Evolutionary conservation across 2,329 filamentous ascomycete species (phyloP).

Genomic region (Colletotrichum abscissum): DNA sequence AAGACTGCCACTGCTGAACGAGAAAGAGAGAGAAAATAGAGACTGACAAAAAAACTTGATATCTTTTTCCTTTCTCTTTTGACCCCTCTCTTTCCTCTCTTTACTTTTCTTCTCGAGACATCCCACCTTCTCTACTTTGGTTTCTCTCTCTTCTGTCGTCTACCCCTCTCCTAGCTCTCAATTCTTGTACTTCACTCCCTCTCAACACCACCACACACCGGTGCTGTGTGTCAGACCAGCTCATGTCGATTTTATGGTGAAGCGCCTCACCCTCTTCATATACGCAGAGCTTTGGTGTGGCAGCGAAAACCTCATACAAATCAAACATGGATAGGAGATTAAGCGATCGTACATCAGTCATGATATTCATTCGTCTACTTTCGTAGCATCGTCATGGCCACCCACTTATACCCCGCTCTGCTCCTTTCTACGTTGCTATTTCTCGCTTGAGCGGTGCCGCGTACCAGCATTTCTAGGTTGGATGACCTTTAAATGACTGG

Average conservation of each 20-base stretch:
- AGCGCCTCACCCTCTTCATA: neutral
- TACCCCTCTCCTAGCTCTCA: neutral
- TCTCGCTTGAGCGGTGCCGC: neutral
- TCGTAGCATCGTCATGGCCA: conserved; percentile 32
- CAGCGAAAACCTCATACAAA: neutral
- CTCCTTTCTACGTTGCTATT: conserved; percentile 31
- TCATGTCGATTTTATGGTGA: neutral
- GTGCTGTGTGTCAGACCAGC: neutral
- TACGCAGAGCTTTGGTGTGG: neutral
- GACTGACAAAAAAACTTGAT: conserved; percentile 7
- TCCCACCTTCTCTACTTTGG: neutral
- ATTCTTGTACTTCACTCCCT: neutral
- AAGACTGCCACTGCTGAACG: neutral
- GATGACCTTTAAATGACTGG: neutral
- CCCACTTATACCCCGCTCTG: conserved; percentile 18
- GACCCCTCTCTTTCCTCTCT: neutral
- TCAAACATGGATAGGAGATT: neutral
- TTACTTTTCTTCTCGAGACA: neutral
- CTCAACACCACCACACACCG: neutral
- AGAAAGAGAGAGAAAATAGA: neutral
- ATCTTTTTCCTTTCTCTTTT: neutral
- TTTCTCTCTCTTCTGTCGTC: neutral
- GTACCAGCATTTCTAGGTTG: neutral
- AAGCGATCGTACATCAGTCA: conserved; percentile 32
- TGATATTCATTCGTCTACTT: conserved; percentile 34